Base-by-base conservation (phyloP, 2,329 filamentous ascomycete genomes). In the Ceratocystiopsis sp. region DNA sequence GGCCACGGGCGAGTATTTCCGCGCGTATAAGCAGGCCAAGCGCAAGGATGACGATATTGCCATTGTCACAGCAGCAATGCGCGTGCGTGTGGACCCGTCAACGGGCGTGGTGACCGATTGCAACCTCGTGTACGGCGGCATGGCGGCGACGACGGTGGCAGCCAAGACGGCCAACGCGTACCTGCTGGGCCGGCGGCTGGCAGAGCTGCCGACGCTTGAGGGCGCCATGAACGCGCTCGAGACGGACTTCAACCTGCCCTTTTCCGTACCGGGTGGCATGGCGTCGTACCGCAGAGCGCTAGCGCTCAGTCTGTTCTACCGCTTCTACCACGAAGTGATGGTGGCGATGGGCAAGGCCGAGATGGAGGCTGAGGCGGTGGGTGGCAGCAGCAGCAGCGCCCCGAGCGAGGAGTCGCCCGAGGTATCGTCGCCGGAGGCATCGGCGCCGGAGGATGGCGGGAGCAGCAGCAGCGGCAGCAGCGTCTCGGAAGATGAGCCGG, bases 1-100 rank as follows among this genome's bases (percentile, higher is more conserved):
- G 3, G 70, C 77, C 42, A 81, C 80, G 53, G 80, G 83, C 4
- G 91, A 96, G 57, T 85, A 79, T 56, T 80, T 94, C 57, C 74
- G 82, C 37, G 80, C 89, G 1, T 96, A 95, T 62, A 98, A 98
- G 61, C 89, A 96, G 59, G 78, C 91, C 1, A 98, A 98, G 66
- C 69, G 91, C 51, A 96, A 96, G 57, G 91, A 98, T 53, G 91
- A 98, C 54, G 91, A 98, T 56, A 96, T 98, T 56, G 91, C 91
- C 2, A 96, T 98, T 53, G 91, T 96, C 19, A 96, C 93, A 40
- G 78, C 82, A 25, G 86, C 89, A 1, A 61, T 96, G 45, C 75
- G 84, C 34, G 69, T 96, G 6, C 74, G 72, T 6, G 62, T 96
- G 3, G 72, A 78, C 35, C 25, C 25, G 9, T 42, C 14, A 0